Evolutionary conservation across 106 monocot genomes (phyloP), one percentile per base, ranked within the genome.

Genomic region (Allium cepa): DNA sequence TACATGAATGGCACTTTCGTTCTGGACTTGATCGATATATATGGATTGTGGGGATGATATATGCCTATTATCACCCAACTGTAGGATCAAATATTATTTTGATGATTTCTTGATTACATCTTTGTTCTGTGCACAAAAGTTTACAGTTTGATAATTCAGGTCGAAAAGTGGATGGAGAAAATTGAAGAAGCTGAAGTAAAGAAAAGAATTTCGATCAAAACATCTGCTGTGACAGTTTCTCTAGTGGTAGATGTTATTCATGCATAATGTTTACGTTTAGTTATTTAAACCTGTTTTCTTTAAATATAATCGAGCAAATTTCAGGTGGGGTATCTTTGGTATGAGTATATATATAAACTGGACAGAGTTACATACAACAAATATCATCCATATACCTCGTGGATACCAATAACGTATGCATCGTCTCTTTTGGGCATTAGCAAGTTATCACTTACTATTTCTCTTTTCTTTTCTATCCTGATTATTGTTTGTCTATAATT

Each of bases 1-100:
- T 97, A 74, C 97, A 90, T 75, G 97, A 97, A 64, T 97, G 97
- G 97, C 87, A 92, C 59, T 97, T 97, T 69, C 79, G 97, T 26
- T 97, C 97, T 50, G 97, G 97, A 14, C 97, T 97, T 71, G 97
- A 97, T 75, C 86, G 97, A 27, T 97, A 97, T 58, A 89, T 97
- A 46, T 97, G 97, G 97, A 97, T 97, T 45, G 73, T 97, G 16
- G 97, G 97, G 71, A 97, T 97, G 97, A 97, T 97, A 53, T 97
- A 92, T 84, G 97, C 97, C 22, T 97, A 90, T 75, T 92, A 77
- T 73, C 97, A 97, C 77, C 97, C 97, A 69, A 89, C 80, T 77
- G 97, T 97, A 85, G 85, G 74, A 79, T 74, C 46, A 22, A 53
- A 10, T 36, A 8, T 46, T 58, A 49, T 52, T 52, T 67, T 51